Evolutionary conservation across 1,139 yeast genomes (phyloP).

Genomic region (Keqinozyma sinolaborantium): DNA sequence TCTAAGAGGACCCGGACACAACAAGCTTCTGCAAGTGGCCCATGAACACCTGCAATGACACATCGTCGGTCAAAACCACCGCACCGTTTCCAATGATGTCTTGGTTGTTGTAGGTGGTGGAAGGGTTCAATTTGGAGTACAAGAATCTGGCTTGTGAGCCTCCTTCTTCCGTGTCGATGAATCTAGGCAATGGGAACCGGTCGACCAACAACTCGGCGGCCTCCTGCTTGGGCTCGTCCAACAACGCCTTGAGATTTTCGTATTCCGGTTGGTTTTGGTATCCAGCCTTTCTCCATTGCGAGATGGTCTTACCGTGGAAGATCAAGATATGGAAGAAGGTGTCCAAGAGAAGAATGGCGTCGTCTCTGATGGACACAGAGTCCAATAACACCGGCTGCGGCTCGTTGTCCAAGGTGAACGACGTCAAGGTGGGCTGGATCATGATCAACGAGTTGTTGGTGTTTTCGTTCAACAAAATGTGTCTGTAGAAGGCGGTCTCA

Average conservation of each 20-base stretch:
- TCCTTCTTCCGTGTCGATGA: slow-evolving; percentile 92
- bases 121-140: slow-evolving; percentile 90
- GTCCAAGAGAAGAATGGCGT: slow-evolving; percentile 81
- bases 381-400: slow-evolving; percentile 95
- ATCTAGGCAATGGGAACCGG: slow-evolving; percentile 50
- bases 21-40: slow-evolving; percentile 82
- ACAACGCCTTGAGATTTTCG: slow-evolving; percentile 78
- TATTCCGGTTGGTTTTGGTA: slow-evolving; percentile 91
- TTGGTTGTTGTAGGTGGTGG: slow-evolving; percentile 70
- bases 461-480: slow-evolving; percentile 86
- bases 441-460: slow-evolving; percentile 89
- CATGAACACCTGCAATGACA: slow-evolving; percentile 88
- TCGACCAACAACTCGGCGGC: slow-evolving; percentile 89
- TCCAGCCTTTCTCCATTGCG: slow-evolving; percentile 95
- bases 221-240: slow-evolving; percentile 88
- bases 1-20: slow-evolving; percentile 48
- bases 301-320: slow-evolving; percentile 92
- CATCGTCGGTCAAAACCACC: slow-evolving; percentile 93
- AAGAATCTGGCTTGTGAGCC: slow-evolving; percentile 98
- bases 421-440: slow-evolving; percentile 94
- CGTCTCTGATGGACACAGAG: slow-evolving; percentile 88
- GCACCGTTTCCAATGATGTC: slow-evolving; percentile 59
- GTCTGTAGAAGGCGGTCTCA: slow-evolving; percentile 97
- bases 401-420: slow-evolving; percentile 74
- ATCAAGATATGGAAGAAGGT: slow-evolving; percentile 95